Percentiles rank a stretch among this genome's conserved stretches.
Conservation (phyloP, 192 early-diverging fungal species). For the Dissophora ornata region DNA sequence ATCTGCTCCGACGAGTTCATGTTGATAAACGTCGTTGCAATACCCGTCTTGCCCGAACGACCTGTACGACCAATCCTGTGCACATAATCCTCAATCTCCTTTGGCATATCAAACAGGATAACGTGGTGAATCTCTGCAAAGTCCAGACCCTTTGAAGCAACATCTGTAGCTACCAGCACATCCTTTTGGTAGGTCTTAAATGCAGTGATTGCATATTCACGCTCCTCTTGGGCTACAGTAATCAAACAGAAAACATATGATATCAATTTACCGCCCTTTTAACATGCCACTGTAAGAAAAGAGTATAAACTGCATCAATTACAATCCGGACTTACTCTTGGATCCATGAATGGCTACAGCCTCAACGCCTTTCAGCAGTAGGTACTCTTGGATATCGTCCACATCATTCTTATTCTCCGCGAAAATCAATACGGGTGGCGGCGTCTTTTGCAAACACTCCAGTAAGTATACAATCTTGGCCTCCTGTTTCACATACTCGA, state of each 20-base stretch:
- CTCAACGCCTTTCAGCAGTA: slow-evolving; percentile 94
- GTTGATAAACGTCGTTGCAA: slow-evolving; percentile 98
- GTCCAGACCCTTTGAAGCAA: slow-evolving; percentile 96
- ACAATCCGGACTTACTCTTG: slow-evolving; percentile 87
- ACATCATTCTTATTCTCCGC: slow-evolving; percentile 99
- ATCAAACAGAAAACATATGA: slow-evolving; percentile 3
- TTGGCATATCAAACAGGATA: slow-evolving; percentile 99
- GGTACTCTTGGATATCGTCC: slow-evolving; percentile 97
- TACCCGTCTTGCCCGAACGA: slow-evolving; percentile 94
- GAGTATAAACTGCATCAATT: too few relatives aligned
- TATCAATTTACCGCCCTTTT: slow-evolving; percentile 1
- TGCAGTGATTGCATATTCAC: slow-evolving; percentile 93
- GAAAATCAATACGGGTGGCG: slow-evolving; percentile 96
- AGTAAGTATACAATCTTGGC: slow-evolving; percentile 94
- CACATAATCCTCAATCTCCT: slow-evolving; percentile 99
- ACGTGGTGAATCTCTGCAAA: slow-evolving; percentile 97
- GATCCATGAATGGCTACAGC: slow-evolving; percentile 95
- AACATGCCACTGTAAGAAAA: too few relatives aligned
- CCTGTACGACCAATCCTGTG: slow-evolving; percentile 98
- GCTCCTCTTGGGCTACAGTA: slow-evolving; percentile 88
- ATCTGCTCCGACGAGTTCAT: slow-evolving; percentile 92
- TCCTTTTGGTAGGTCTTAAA: slow-evolving; percentile 94
- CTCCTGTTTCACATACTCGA: slow-evolving; percentile 97
- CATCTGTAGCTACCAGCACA: slow-evolving; percentile 96
- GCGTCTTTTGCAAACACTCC: slow-evolving; percentile 96